Evolutionary conservation across 2,329 filamentous ascomycete species (phyloP), one percentile per base, ranked within the genome.

Genomic region (Triangularia setosa): DNA sequence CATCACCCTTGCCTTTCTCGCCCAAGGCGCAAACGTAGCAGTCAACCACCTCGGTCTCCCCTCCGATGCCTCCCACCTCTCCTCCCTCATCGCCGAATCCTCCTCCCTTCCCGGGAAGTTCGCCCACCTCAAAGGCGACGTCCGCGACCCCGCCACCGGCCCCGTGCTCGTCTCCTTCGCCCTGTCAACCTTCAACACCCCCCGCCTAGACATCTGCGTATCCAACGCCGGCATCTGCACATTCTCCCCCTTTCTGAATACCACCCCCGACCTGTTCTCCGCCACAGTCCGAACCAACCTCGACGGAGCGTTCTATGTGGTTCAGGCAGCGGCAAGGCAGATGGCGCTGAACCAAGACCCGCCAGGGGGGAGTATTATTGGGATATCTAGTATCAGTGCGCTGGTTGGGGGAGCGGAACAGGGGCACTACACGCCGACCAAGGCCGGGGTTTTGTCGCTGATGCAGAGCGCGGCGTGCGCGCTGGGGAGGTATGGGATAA

Each of bases 211-310:
- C 76, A 81, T 96, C 6, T 94, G 94, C 76, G 90, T 97, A 27
- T 91, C 88, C 75, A 97, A 97, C 79, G 93, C 93, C 3, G 93
- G 93, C 6, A 85, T 97, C 65, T 97, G 92, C 81, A 85, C 90
- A 68, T 97, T 97, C 77, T 89, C 90, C 64, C 91, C 96, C 69
- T 96, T 97, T 73, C 78, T 97, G 24, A 87, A 89, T 21, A 84
- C 96, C 53, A 81, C 86, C 9, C 84, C 87, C 1, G 84, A 89
- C 63, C 86, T 96, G 62, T 90, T 93, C 72, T 79, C 84, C 66
- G 81, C 82, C 62, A 96, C 92, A 2, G 81, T 96, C 48, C 81
- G 84, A 40, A 94, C 91, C 58, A 97, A 97, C 78, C 87, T 97
- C 69, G 87, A 89, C 69, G 93, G 93, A 54, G 90, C 92, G n/a